Evolutionary conservation across 2,329 filamentous ascomycete genomes (phyloP), one percentile per base, ranked within the genome.

Genomic region (Chaetomium olivaceum): DNA sequence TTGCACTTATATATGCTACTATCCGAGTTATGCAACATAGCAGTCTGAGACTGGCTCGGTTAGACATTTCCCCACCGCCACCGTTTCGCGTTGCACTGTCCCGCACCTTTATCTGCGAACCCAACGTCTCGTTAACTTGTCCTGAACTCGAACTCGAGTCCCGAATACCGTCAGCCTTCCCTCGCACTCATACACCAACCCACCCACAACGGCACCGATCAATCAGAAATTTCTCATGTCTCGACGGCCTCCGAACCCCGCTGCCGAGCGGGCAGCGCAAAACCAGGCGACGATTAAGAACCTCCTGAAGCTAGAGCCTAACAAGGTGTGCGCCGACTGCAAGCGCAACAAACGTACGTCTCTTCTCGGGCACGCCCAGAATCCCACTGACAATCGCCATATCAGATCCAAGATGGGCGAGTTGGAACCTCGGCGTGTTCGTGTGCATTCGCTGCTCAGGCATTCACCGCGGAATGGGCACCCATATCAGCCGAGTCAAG

Each of bases 401-500:
- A 39, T 54, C 76, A 96, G 92, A 97, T 81, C 95, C 95, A 67
- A 87, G 95, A 90, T 99, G 95, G 95, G 95, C 95, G 36, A 97
- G 93, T 76, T 99, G 95, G 95, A 99, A 99, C 77, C 81, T 99
- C 62, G 95, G 95, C 73, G 89, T 99, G 75, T 99, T 99, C 77
- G 84, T 99, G 75, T 99, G 95, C 83, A 99, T 99, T 77, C 90
- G 93, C 76, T 99, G 95, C 80, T 99, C 95, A 21, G 96, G 96
- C 75, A 97, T 99, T 76, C 95, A 99, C 81, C 91, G 95, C 76
- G 93, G 94, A 72, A 98, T 99, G 93, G 95, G 95, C 74, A 98
- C 94, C 68, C 95, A 99, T 80, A 97, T 99, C 78, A 97, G 93
- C 79, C 87, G 91, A 79, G 95, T 99, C 78, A 99, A 99, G 79